Conservation (phyloP, 257 asterid species). For the Nyctanthes arbortristis region DNA sequence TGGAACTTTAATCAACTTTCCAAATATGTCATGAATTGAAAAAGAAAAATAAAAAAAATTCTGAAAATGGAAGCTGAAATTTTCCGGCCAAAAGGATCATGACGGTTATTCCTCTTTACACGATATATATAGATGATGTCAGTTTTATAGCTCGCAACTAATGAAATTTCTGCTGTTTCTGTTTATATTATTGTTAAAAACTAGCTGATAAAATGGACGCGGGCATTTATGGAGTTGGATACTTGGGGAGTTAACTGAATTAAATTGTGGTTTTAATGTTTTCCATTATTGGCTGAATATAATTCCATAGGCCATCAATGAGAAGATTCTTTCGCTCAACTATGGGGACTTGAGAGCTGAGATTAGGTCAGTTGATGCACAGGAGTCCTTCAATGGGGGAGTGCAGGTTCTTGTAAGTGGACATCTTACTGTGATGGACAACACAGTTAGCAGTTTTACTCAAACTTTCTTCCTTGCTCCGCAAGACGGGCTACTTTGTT, state of each 20-base stretch:
- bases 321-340: constrained; percentile 70
- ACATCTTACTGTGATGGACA: constrained; percentile 52
- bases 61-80: too few relatives aligned
- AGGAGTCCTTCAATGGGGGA: constrained; percentile 67
- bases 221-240: background rate
- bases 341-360: constrained; percentile 65
- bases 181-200: background rate
- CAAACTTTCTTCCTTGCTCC: constrained; percentile 84
- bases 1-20: too few relatives aligned
- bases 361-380: constrained; percentile 73
- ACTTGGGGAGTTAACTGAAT: constrained; percentile 4
- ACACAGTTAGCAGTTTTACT: constrained; percentile 52
- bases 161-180: background rate
- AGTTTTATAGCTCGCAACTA: background rate
- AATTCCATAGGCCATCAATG: constrained; percentile 60
- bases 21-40: too few relatives aligned
- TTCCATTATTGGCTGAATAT: constrained; percentile 8
- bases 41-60: too few relatives aligned
- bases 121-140: too few relatives aligned
- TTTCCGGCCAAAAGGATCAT: too few relatives aligned
- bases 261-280: background rate
- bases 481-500: constrained; percentile 76
- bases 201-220: background rate
- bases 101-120: too few relatives aligned
- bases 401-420: constrained; percentile 77